Evolutionary conservation across 1,139 yeast genomes (phyloP).

Genomic region (Blastobotrys illinoisensis): DNA sequence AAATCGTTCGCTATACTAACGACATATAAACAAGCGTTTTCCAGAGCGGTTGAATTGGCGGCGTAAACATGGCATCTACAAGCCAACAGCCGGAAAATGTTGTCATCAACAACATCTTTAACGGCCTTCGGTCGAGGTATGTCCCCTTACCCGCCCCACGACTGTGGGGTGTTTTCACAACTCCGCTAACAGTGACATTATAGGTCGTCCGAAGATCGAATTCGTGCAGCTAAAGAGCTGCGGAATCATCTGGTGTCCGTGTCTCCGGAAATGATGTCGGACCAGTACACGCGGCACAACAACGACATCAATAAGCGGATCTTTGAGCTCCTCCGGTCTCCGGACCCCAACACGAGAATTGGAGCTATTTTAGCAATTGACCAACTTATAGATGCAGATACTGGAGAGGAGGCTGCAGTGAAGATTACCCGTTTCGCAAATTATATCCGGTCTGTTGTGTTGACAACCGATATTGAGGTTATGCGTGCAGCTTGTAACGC

Average conservation of each 20-base stretch:
- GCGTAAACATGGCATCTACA: constrained; percentile 6
- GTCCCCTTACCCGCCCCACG: background rate
- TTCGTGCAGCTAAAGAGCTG: constrained; percentile 53
- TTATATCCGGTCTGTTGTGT: constrained; percentile 72
- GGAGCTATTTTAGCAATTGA: constrained; percentile 93
- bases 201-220: constrained; percentile 31
- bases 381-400: constrained; percentile 74
- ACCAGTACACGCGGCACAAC: constrained; percentile 73
- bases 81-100: constrained; percentile 10
- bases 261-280: constrained; percentile 70
- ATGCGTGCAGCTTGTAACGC: constrained; percentile 85
- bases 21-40: background rate
- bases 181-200: background rate
- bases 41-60: background rate
- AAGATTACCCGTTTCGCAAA: constrained; percentile 89
- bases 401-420: constrained; percentile 72
- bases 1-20: background rate
- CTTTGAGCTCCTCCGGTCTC: constrained; percentile 75
- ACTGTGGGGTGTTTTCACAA: background rate
- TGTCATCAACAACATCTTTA: constrained; percentile 12
- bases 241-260: constrained; percentile 61
- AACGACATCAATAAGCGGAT: constrained; percentile 84
- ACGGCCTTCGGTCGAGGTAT: constrained; percentile 12
- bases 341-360: constrained; percentile 63
- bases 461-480: constrained; percentile 76